Evolutionary conservation across 108 stramenopile species (phyloP), one percentile per base, ranked within the genome.

Genomic region (Chaetoceros muelleri): DNA sequence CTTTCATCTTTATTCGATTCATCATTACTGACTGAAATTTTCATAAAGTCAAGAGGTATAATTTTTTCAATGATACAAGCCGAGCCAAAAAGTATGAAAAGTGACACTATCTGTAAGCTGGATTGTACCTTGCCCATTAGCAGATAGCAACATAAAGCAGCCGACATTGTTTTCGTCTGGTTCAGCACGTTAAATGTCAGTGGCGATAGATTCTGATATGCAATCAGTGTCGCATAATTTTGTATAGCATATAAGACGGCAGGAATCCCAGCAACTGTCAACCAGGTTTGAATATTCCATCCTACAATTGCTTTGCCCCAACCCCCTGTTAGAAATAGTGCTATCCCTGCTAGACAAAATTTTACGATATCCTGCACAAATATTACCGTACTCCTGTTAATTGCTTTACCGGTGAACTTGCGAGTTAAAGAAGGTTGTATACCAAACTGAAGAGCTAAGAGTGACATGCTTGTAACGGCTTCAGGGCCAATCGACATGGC

Each of bases 151-250:
- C 78, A 90, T 7, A 91, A 44, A 24, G 94, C 94, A 8, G 92
- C 89, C 44, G 77, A 80, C 21, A 95, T 48, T 8, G 85, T 93
- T 61, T 95, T 95, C n/a, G 90, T 93, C 60, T 95, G 94, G 65
- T 91, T 94, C 10, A 94, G 76, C 21, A 91, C 77, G 62, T 88
- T 88, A 74, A 75, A 94, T 2, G 81, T 84, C 16, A 94, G 71
- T 2, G 85, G 73, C 31, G 81, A 74, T 7, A 94, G 65, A 51
- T 82, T 69, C 48, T 78, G 76, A 48, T 90, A 86, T 8, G 85
- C 85, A 53, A 79, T 59, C 34, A 90, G 72, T 24, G 66, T 56
- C 17, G 80, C 77, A 23, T 79, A 53, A 57, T 90, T 94, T 54
- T 94, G 93, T 3, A 94, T 50, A 19, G 81, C 66, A 57, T 88